phyloP scores from a whole-genome alignment of 2,329 filamentous ascomycete species.

The Penicillium sp. region DNA sequence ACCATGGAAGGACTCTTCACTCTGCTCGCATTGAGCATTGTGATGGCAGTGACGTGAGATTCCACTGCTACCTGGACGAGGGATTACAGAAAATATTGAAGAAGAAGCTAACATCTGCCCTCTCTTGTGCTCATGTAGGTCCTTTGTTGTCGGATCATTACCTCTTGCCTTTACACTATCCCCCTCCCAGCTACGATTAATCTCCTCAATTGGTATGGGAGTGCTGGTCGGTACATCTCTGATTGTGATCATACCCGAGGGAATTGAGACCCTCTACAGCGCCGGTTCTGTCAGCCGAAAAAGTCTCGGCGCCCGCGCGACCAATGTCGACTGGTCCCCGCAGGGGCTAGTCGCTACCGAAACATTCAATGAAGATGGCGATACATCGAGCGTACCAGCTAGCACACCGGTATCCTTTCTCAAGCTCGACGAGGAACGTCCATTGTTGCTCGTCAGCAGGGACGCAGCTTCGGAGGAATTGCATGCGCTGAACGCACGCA shows the following conservation, averaged over 20 bases:
- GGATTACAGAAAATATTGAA: background rate
- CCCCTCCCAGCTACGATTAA: constrained; percentile 80
- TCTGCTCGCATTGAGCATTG: constrained; percentile 65
- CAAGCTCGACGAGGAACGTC: constrained; percentile 21
- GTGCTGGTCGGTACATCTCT: constrained; percentile 93
- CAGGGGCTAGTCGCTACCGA: constrained; percentile 25
- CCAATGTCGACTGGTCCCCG: constrained; percentile 36
- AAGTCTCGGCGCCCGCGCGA: constrained; percentile 35
- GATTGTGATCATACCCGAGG: constrained; percentile 97
- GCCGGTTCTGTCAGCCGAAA: constrained; percentile 46
- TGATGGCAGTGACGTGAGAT: constrained; percentile 67
- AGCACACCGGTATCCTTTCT: constrained; percentile 21
- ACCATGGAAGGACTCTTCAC: constrained; percentile 66
- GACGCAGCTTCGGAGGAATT: constrained; percentile 19
- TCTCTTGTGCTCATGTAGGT: constrained; percentile 60
- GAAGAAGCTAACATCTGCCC: constrained; percentile 11
- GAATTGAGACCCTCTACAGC: constrained; percentile 83
- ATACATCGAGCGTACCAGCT: constrained; percentile 1
- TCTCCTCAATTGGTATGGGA: constrained; percentile 91
- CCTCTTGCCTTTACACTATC: constrained; percentile 88
- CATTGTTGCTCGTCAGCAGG: constrained; percentile 11
- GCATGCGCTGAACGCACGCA: constrained; percentile 30
- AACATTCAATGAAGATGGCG: constrained; percentile 7
- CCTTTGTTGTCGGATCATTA: constrained; percentile 88
- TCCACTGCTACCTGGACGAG: background rate